Conservation (phyloP, 1,284 basidiomycete genomes). For the Chalciporus sp. region DNA sequence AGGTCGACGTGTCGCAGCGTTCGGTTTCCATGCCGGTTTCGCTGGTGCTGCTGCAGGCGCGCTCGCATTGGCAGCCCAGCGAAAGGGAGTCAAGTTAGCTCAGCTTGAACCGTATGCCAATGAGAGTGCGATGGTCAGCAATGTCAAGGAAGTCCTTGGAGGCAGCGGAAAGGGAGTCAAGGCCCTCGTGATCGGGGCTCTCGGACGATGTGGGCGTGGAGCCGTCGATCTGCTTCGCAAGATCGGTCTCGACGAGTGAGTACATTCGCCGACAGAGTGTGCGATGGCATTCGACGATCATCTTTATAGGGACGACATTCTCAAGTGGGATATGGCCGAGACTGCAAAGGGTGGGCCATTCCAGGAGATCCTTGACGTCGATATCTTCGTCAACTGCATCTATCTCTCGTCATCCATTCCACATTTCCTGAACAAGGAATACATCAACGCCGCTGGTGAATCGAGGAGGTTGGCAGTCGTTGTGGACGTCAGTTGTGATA, state of each 20-base stretch:
- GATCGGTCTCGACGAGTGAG: slow-evolving; percentile 88
- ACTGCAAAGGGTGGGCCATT: slow-evolving; percentile 98
- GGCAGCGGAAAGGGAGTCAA: slow-evolving; percentile 77
- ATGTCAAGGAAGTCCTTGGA: slow-evolving; percentile 71
- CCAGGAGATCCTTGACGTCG: slow-evolving; percentile 93
- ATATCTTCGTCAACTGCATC: slow-evolving; percentile 99
- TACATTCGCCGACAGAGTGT: slow-evolving; percentile 15
- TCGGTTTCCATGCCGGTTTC: slow-evolving; percentile 98
- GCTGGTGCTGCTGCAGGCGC: slow-evolving; percentile 95
- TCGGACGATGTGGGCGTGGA: slow-evolving; percentile 95
- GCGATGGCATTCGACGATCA: not conserved
- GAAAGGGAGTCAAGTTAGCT: slow-evolving; percentile 64
- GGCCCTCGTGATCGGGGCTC: slow-evolving; percentile 94
- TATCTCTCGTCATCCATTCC: slow-evolving; percentile 92
- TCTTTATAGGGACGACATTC: slow-evolving; percentile 79
- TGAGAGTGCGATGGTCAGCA: slow-evolving; percentile 79
- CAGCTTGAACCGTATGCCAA: slow-evolving; percentile 80
- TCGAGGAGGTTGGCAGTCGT: slow-evolving; percentile 78
- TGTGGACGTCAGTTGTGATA: slow-evolving; percentile 99
- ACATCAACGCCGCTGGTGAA: slow-evolving; percentile 73
- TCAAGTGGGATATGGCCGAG: slow-evolving; percentile 98
- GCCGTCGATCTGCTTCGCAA: slow-evolving; percentile 95
- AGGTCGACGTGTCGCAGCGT: slow-evolving; percentile 95
- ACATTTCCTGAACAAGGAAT: slow-evolving; percentile 80
- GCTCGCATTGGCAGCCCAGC: slow-evolving; percentile 78